Conservation (phyloP, 2,329 filamentous ascomycete species). For the Penicillium sp. region DNA sequence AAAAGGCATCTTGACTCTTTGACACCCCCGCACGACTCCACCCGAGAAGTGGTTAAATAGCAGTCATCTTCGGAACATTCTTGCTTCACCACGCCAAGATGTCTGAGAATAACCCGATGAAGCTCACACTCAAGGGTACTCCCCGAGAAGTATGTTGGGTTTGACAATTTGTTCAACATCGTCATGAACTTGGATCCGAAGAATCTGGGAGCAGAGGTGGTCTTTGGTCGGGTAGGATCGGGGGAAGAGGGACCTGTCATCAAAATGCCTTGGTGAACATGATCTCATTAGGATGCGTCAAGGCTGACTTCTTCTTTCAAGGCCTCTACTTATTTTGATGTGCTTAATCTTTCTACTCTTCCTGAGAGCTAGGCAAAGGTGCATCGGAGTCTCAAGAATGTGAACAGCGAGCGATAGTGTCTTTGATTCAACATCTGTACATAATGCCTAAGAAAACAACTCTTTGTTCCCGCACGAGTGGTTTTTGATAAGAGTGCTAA, state of each 20-base stretch:
- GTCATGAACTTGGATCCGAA: slow-evolving; percentile 34
- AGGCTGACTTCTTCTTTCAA: too few relatives aligned
- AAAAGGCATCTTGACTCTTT: not conserved
- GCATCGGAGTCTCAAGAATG: too few relatives aligned
- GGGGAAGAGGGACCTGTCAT: slow-evolving; percentile 29
- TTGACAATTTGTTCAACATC: slow-evolving; percentile 35
- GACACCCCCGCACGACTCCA: slow-evolving; percentile 21
- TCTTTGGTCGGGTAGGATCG: slow-evolving; percentile 33
- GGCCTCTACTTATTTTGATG: not conserved
- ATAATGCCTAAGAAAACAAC: too few relatives aligned
- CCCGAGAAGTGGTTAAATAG: slow-evolving; percentile 3
- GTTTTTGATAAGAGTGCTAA: too few relatives aligned
- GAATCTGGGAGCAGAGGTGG: slow-evolving; percentile 33
- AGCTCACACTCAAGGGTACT: slow-evolving; percentile 26
- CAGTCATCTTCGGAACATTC: too few relatives aligned
- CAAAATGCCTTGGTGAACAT: slow-evolving; percentile 27
- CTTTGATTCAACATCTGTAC: too few relatives aligned
- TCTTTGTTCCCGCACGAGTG: too few relatives aligned
- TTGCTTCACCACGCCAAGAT: slow-evolving; percentile 45
- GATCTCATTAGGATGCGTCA: too few relatives aligned
- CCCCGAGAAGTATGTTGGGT: slow-evolving; percentile 26
- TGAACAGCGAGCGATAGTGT: not conserved
- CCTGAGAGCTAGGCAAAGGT: too few relatives aligned
- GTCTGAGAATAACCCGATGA: slow-evolving; percentile 28
- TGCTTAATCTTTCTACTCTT: not conserved